A percentile compares a stretch with the other conserved stretches of the same genome.
Conservation (phyloP, 148 eudicot genomes). For the Oxyria digyna region DNA sequence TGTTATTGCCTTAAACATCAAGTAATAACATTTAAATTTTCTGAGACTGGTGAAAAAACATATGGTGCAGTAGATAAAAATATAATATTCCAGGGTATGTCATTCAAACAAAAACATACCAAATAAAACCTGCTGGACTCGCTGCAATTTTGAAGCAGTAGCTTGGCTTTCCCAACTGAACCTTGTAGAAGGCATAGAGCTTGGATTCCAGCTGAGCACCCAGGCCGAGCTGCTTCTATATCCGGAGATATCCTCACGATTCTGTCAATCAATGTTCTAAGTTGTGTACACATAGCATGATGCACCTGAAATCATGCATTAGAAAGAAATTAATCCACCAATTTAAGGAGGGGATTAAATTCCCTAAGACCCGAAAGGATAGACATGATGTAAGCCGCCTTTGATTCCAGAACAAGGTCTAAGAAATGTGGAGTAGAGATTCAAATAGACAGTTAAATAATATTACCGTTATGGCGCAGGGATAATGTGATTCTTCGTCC, state of each 20-base stretch:
- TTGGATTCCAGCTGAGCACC: slow-evolving; percentile 48
- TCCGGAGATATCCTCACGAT: slow-evolving; percentile 40
- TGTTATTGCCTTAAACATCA: slow-evolving; percentile 58
- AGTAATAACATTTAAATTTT: background rate
- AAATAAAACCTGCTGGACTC: slow-evolving; percentile 73
- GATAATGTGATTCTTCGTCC: background rate
- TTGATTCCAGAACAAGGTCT: background rate
- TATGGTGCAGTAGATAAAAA: background rate
- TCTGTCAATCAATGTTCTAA: slow-evolving; percentile 33
- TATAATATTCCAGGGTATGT: background rate
- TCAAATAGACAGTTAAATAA: background rate
- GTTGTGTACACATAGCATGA: slow-evolving; percentile 51
- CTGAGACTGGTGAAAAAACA: background rate
- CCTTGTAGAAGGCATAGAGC: slow-evolving; percentile 51
- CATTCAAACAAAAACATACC: slow-evolving; percentile 33
- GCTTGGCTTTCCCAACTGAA: slow-evolving; percentile 47
- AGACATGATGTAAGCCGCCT: too few species aligned
- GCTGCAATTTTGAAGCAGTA: slow-evolving; percentile 45
- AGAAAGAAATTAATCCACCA: slow-evolving; percentile 3
- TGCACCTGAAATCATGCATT: slow-evolving; percentile 49
- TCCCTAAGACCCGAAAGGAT: too few species aligned
- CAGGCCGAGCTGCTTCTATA: slow-evolving; percentile 75
- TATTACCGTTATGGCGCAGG: background rate
- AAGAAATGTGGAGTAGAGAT: background rate
- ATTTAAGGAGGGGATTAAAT: background rate